Evolutionary conservation across 2,329 filamentous ascomycete genomes (phyloP), one percentile per base, ranked within the genome.

Genomic region (Ascochyta clinopodiicola): DNA sequence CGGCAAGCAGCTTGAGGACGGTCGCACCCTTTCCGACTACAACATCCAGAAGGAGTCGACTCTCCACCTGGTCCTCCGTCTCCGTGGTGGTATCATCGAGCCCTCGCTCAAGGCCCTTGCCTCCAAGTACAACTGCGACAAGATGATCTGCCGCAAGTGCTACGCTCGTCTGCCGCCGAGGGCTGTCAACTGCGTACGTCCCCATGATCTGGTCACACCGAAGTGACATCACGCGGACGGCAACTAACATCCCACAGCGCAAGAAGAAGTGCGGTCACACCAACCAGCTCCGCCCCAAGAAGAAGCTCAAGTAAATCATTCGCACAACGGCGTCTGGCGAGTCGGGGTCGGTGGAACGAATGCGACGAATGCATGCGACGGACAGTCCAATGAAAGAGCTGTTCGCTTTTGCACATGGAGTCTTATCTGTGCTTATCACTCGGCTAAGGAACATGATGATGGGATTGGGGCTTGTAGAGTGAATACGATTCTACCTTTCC

Each of bases 71-170:
- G 94, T 98, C 79, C 93, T 98, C 82, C 93, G 94, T 85, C 93
- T 98, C 75, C 93, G 94, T 86, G 94, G 94, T 86, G 94, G 94
- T 86, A 94, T 98, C 86, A 97, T 74, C 46, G 94, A 98, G 88
- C 95, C 95, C 75, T 97, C 93, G 76, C 89, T 98, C 76, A 98
- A 98, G 89, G 94, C 92, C 72, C 89, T 98, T 67, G 94, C 94
- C 78, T 93, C 89, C 86, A 97, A 97, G 88, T 98, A 96, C 88
- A 98, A 99, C 90, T 98, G 94, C 90, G 95, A 98, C 73, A 97
- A 97, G 90, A 94, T 94, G 71, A 96, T 98, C 84, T 98, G 95
- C 92, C 94, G 95, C 87, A 98, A 99, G 91, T 99, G 95, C 90
- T 98, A 98, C 84, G 85, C 86, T 67, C 93, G 94, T 81, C 92